Percentiles rank a stretch among this genome's conserved stretches.
Conservation (phyloP, 495 filamentous ascomycete species). For the Hyaloscypha bicolor region DNA sequence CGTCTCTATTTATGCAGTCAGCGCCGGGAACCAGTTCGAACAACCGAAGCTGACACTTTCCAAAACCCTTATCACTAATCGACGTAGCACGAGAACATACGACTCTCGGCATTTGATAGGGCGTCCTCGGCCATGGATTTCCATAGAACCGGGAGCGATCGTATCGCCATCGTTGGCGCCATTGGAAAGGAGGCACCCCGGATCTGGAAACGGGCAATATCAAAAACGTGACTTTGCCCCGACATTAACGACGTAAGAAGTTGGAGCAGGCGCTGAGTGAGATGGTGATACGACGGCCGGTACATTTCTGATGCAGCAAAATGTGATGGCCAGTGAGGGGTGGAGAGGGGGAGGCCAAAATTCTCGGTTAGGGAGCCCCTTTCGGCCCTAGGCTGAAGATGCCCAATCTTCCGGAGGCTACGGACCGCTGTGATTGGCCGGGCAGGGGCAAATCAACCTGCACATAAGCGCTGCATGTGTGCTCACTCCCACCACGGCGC, state of each 20-base stretch:
- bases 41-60: neutral
- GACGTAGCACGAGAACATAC: neutral
- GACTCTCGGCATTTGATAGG: neutral
- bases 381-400: neutral
- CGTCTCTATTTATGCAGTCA: neutral
- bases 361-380: neutral
- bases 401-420: neutral
- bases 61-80: neutral
- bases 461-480: slow-evolving; percentile 14
- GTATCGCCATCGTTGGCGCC: neutral
- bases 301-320: neutral
- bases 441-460: neutral
- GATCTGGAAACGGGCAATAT: neutral
- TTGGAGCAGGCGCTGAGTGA: slow-evolving; percentile 5
- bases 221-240: slow-evolving; percentile 5
- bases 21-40: neutral
- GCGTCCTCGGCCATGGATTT: neutral
- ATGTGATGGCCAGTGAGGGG: neutral
- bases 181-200: neutral
- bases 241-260: neutral
- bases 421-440: neutral
- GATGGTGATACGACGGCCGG: neutral
- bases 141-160: neutral
- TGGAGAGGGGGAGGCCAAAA: too few species aligned
- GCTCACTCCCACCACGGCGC: slow-evolving; percentile 7